Percentiles rank a stretch among this genome's conserved stretches.
These are phyloP conservation scores for Ophiorrhiza pumila DNA, from an alignment of 257 asterid species.

Conservation along the genomic window DNA sequence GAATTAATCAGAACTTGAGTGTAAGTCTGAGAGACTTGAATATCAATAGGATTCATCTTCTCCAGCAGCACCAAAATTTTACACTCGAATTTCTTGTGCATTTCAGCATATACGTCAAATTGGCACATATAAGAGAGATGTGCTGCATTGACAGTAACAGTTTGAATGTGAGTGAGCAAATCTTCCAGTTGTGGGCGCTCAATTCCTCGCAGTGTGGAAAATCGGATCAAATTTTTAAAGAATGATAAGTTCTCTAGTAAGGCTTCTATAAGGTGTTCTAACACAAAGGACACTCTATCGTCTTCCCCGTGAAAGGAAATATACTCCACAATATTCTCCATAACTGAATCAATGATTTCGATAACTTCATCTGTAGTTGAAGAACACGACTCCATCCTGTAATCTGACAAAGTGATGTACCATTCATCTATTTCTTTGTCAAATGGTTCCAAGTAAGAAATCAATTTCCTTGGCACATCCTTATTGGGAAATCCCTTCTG, in stretches of 20 bases:
- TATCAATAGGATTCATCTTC: neutral
- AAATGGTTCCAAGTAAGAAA: neutral
- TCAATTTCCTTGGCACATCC: neutral
- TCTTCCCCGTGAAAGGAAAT: neutral
- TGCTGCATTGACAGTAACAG: neutral
- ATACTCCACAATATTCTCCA: conserved; percentile 1
- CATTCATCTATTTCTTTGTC: neutral
- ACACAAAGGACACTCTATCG: no score
- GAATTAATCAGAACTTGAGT: neutral
- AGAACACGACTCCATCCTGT: neutral
- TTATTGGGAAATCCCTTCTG: neutral
- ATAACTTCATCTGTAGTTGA: neutral
- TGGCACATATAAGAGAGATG: neutral
- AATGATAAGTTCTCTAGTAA: neutral
- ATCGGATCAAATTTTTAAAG: neutral
- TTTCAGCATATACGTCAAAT: no score
- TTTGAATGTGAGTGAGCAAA: neutral
- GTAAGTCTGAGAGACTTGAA: neutral
- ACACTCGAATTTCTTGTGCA: no score
- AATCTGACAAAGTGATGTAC: neutral
- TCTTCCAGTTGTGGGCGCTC: neutral
- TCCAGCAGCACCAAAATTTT: neutral
- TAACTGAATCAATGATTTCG: neutral
- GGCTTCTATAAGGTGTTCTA: neutral
- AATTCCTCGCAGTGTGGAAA: neutral